Percentiles rank a stretch among this genome's conserved stretches.
phyloP scores from a whole-genome alignment of 176 grass and related monocot genomes.

The Hordeum marinum region DNA sequence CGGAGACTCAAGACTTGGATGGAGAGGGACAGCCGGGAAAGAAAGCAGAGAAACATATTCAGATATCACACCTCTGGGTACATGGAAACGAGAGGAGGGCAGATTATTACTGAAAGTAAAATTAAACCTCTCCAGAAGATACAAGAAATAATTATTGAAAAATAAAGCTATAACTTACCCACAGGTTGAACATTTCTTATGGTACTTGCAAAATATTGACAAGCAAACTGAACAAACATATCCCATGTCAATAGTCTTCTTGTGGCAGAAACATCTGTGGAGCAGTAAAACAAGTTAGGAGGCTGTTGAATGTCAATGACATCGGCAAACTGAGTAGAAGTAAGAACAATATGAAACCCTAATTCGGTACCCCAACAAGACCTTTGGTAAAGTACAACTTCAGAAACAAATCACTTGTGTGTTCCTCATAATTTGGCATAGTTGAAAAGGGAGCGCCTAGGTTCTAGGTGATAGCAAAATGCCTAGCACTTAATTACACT shows the following conservation, averaged over 20 bases:
- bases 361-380: neutral
- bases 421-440: neutral
- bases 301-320: neutral
- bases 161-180: constrained; percentile 53
- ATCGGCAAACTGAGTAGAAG: neutral
- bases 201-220: constrained; percentile 98
- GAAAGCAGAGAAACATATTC: neutral
- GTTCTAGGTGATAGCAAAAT: no score
- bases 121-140: neutral
- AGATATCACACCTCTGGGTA: neutral
- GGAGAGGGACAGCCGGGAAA: neutral
- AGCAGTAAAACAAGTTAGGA: constrained; percentile 13
- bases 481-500: no score
- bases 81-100: neutral
- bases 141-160: neutral
- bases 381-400: neutral
- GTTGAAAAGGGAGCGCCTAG: no score
- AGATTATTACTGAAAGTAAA: constrained; percentile 4
- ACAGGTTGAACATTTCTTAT: constrained; percentile 95
- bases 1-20: neutral
- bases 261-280: constrained; percentile 92
- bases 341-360: neutral
- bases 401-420: neutral
- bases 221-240: constrained; percentile 97
- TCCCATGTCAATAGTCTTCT: constrained; percentile 96